Percentiles rank a stretch among this genome's conserved stretches.
Evolutionary conservation across 345 rosid species (phyloP).

Genomic region (Turnera subulata): DNA sequence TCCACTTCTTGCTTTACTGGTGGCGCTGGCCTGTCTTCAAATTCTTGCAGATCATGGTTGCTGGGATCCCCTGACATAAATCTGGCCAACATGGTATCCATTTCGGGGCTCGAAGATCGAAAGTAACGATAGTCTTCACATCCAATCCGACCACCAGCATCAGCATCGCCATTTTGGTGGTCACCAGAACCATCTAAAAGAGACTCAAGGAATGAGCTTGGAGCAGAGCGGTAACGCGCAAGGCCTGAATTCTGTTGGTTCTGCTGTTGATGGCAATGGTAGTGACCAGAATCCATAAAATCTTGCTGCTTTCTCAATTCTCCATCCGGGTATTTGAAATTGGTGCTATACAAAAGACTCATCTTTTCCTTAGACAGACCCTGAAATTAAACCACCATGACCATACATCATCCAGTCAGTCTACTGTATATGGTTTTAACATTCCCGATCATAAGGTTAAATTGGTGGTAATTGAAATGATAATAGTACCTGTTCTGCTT

Average conservation of each 20-base stretch:
- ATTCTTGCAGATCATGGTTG: constrained; percentile 30
- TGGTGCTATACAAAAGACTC: constrained; percentile 37
- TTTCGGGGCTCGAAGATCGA: constrained; percentile 45
- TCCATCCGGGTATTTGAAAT: constrained; percentile 31
- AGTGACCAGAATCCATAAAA: constrained; percentile 32
- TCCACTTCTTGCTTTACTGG: constrained; percentile 36
- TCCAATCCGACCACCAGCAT: constrained; percentile 11
- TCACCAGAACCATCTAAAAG: constrained; percentile 14
- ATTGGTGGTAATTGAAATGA: neutral
- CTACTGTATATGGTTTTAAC: neutral
- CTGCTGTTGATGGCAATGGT: constrained; percentile 17
- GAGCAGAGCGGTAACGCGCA: constrained; percentile 39
- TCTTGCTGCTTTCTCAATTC: constrained; percentile 37
- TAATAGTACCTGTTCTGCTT: neutral
- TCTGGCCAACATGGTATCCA: constrained; percentile 33
- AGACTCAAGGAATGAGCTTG: constrained; percentile 38
- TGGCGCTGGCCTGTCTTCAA: constrained; percentile 22
- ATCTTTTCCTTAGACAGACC: constrained; percentile 18
- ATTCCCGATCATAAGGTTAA: neutral
- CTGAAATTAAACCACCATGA: constrained; percentile 3
- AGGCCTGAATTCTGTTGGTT: constrained; percentile 29
- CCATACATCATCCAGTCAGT: constrained; percentile 2
- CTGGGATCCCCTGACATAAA: constrained; percentile 33
- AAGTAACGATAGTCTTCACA: constrained; percentile 25
- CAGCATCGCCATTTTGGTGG: constrained; percentile 2